phyloP scores from a whole-genome alignment of 2,329 filamentous ascomycete genomes.

The Fusarium miscanthi region DNA sequence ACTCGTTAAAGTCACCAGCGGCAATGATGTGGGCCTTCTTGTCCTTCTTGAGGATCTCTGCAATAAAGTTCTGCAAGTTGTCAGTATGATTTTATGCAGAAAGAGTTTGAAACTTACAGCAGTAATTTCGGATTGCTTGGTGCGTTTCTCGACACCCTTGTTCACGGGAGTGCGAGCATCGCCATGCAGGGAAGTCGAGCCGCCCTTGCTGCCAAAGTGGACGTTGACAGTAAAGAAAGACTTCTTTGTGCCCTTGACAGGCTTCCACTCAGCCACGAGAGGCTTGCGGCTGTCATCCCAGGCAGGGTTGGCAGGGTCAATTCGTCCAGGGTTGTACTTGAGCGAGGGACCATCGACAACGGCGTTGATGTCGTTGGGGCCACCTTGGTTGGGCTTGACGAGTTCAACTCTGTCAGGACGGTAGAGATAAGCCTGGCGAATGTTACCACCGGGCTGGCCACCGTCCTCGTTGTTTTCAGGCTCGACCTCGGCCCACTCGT shows the following conservation, averaged over 20 bases:
- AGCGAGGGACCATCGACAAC: slow-evolving; percentile 67
- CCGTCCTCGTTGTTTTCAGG: slow-evolving; percentile 72
- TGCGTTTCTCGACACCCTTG: slow-evolving; percentile 67
- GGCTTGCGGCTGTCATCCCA: slow-evolving; percentile 75
- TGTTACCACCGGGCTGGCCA: slow-evolving; percentile 76
- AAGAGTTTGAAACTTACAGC: slow-evolving; percentile 56
- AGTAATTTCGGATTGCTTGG: slow-evolving; percentile 67
- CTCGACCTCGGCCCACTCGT: slow-evolving; percentile 69
- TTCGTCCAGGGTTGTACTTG: slow-evolving; percentile 75
- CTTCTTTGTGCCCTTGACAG: slow-evolving; percentile 61
- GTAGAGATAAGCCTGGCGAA: slow-evolving; percentile 77
- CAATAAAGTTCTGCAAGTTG: slow-evolving; percentile 60
- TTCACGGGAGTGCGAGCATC: slow-evolving; percentile 75
- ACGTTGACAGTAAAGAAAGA: slow-evolving; percentile 78
- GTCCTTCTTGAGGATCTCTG: slow-evolving; percentile 67
- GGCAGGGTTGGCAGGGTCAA: slow-evolving; percentile 70
- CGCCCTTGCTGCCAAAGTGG: slow-evolving; percentile 75
- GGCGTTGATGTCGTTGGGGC: slow-evolving; percentile 63
- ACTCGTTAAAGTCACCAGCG: slow-evolving; percentile 80
- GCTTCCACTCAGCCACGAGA: slow-evolving; percentile 73
- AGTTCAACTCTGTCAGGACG: slow-evolving; percentile 68
- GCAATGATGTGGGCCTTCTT: slow-evolving; percentile 67
- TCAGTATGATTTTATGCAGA: not conserved
- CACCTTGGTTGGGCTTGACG: slow-evolving; percentile 68
- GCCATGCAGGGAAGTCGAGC: slow-evolving; percentile 71